Base-by-base conservation (phyloP, 345 rosid species). In the Moringa oleifera region DNA sequence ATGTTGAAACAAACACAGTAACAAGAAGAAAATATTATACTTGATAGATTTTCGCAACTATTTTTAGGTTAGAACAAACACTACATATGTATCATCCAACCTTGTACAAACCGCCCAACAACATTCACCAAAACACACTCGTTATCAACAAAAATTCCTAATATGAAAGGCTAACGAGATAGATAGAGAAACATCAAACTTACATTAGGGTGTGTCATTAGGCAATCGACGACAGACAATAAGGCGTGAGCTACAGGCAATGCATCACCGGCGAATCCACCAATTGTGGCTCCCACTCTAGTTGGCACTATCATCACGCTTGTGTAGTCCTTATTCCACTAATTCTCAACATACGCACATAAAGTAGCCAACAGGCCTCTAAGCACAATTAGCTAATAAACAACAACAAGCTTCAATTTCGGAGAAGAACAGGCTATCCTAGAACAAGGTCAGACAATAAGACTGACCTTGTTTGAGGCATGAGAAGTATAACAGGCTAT, bases 231-330 rank as follows among this genome's bases (percentile, higher is more conserved):
- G 31, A 80, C 81, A 16, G 86, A 73, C 52, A 85, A 77, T 24
- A 83, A 70, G 22, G 88, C 77, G 13, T 83, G 83, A 66, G 82
- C 83, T 46, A 83, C 80, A 0, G 91, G 84, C 67, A 83, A 63
- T 21, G 86, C 84, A 63, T 85, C 91, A 5, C 88, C 91, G 13
- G 88, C 88, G 51, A 64, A 85, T 18, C 91, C 88, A 36, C 88
- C 90, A 18, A 82, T 77, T 55, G 79, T 51, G 20, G 87, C 87
- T 2, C 87, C 87, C 0, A 82, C 85, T 25, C 87, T 83, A 0
- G 90, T 80, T 19, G 85, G 90, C 23, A 82, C 82, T 64, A 82
- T 80, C 85, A 82, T 73, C 25, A 85, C 87, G 67, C 82, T 82
- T 1, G 87, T 82, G 73, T 85, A 85, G 23, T 74, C 83, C 76